These are phyloP conservation scores for Crepidotus variabilis DNA, from an alignment of 768 basidiomycete species.

Conservation along the genomic window DNA sequence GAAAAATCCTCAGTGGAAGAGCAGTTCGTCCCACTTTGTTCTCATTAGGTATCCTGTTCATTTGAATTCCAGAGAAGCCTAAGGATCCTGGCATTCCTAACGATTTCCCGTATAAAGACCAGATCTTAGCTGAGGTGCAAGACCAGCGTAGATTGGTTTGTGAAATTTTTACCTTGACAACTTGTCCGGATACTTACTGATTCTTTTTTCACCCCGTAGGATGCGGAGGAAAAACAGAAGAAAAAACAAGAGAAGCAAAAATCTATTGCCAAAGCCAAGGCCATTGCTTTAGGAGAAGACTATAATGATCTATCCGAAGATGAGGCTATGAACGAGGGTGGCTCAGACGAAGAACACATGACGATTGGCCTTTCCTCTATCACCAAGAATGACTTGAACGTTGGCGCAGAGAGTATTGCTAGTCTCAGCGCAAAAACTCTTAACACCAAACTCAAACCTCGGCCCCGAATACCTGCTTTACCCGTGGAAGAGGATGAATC, in stretches of 20 bases:
- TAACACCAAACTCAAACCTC: constrained; percentile 30
- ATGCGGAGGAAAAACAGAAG: constrained; percentile 70
- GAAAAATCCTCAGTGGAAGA: constrained; percentile 85
- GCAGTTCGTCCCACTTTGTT: constrained; percentile 49
- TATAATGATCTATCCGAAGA: constrained; percentile 23
- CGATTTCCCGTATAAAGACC: constrained; percentile 91
- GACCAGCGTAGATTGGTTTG: constrained; percentile 74
- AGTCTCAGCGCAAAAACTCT: constrained; percentile 40
- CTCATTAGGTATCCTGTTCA: constrained; percentile 3
- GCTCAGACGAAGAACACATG: constrained; percentile 21
- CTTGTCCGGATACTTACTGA: constrained; percentile 1
- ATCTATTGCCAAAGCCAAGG: constrained; percentile 21
- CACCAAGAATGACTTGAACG: constrained; percentile 36
- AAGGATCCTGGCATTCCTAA: constrained; percentile 95
- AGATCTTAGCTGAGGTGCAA: constrained; percentile 86
- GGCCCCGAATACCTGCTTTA: constrained; percentile 18
- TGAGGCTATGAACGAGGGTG: constrained; percentile 12
- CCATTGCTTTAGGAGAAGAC: constrained; percentile 19
- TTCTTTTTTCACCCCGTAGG: constrained; percentile 35
- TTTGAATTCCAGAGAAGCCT: constrained; percentile 50
- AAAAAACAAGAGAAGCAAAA: constrained; percentile 57
- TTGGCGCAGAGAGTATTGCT: constrained; percentile 46
- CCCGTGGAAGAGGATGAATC: constrained; percentile 32
- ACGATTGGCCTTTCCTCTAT: neutral
- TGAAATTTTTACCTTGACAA: constrained; percentile 2